Conservation (phyloP, 345 rosid genomes). For the Ricinus communis region DNA sequence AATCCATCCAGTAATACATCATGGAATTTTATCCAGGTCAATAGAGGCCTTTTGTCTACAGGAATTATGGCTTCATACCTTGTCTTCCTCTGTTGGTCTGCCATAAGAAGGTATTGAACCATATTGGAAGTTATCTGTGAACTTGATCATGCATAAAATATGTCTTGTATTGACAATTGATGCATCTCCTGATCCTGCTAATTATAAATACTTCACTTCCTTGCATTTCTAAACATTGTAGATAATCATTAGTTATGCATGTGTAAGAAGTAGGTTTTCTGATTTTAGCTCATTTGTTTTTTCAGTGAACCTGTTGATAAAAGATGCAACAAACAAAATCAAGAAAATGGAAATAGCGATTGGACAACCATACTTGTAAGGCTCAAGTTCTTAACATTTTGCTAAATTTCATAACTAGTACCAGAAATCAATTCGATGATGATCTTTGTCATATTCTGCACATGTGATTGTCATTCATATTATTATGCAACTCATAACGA, state of each 20-base stretch:
- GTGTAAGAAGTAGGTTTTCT: no score
- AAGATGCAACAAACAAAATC: constrained; percentile 50
- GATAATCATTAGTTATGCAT: no score
- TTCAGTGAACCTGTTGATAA: constrained; percentile 70
- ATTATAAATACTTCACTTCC: no score
- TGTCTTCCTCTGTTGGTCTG: constrained; percentile 94
- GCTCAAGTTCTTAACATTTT: background rate
- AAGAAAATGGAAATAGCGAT: constrained; percentile 42
- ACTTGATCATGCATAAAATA: no score
- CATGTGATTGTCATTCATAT: no score
- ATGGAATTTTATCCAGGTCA: constrained; percentile 46
- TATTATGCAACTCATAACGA: no score
- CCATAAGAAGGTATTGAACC: constrained; percentile 74
- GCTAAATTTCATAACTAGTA: background rate
- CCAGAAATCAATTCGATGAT: no score
- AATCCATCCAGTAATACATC: background rate
- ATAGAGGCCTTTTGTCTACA: constrained; percentile 69
- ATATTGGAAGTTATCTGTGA: no score
- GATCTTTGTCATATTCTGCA: no score
- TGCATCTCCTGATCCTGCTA: no score
- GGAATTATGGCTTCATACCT: constrained; percentile 90
- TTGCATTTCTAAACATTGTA: no score
- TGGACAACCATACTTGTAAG: constrained; percentile 79
- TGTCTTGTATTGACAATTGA: no score
- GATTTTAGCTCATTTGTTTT: constrained; percentile 9